Conservation (phyloP, 1,139 yeast genomes). For the Protomyces gravidus region DNA sequence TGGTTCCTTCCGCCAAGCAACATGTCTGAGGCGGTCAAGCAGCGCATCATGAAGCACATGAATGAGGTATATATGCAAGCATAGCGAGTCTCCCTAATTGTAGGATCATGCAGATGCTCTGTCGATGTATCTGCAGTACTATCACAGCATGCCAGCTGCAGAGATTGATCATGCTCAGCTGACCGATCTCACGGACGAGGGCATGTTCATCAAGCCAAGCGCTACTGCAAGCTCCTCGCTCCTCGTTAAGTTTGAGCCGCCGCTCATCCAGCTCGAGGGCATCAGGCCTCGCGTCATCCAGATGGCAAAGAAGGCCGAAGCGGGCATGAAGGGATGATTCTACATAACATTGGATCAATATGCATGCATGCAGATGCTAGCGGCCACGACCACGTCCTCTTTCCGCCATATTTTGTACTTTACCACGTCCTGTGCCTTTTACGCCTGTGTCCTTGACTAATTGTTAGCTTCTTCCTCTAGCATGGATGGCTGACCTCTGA, state of each 20-base stretch:
- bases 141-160: neutral
- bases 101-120: conserved; percentile 16
- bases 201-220: conserved; percentile 3
- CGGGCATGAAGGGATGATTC: neutral
- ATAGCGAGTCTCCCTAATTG: neutral
- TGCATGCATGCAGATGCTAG: neutral
- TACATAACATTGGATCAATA: neutral
- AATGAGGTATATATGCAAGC: conserved; percentile 3
- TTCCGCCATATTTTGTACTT: conserved; percentile 27
- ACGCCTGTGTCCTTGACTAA: conserved; percentile 20
- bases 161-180: conserved; percentile 9
- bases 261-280: conserved; percentile 4
- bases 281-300: conserved; percentile 22
- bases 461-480: neutral
- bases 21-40: conserved; percentile 17
- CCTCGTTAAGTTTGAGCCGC: conserved; percentile 19
- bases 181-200: conserved; percentile 19
- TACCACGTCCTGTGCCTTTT: conserved; percentile 22
- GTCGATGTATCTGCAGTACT: conserved; percentile 13
- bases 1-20: neutral
- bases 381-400: conserved; percentile 12
- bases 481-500: conserved; percentile 10
- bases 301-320: conserved; percentile 20
- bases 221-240: neutral
- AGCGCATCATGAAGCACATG: conserved; percentile 22